phyloP scores from a whole-genome alignment of 2,329 filamentous ascomycete genomes.

The Salinomyces thailandicus region DNA sequence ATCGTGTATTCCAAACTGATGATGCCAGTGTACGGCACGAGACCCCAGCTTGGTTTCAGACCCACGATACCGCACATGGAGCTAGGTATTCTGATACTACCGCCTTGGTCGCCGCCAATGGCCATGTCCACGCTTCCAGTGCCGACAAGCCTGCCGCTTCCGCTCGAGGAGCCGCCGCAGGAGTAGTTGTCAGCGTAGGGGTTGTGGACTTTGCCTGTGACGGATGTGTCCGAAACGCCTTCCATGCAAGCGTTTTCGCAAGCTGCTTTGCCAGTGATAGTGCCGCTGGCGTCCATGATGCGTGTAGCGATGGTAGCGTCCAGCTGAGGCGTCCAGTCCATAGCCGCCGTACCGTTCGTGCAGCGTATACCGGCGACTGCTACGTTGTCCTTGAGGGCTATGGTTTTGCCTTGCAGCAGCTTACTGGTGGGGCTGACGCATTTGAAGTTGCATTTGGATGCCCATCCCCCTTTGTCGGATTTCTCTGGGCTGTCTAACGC shows the following conservation, averaged over 20 bases:
- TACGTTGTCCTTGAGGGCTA: slow-evolving; percentile 41
- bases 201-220: slow-evolving; percentile 29
- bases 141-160: slow-evolving; percentile 34
- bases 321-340: slow-evolving; percentile 26
- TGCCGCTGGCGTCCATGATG: slow-evolving; percentile 34
- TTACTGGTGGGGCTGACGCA: slow-evolving; percentile 5
- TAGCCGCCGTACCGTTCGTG: slow-evolving; percentile 33
- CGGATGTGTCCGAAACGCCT: slow-evolving; percentile 10
- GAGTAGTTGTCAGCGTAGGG: slow-evolving; percentile 37
- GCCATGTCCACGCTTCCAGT: slow-evolving; percentile 28
- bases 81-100: slow-evolving; percentile 29
- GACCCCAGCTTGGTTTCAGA: slow-evolving; percentile 39
- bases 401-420: slow-evolving; percentile 13
- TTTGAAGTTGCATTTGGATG: slow-evolving; percentile 9
- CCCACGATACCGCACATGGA: slow-evolving; percentile 28
- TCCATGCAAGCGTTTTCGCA: slow-evolving; percentile 34
- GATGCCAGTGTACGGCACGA: slow-evolving; percentile 43
- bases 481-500: slow-evolving; percentile 4
- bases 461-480: slow-evolving; percentile 15
- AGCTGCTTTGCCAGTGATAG: slow-evolving; percentile 35
- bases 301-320: slow-evolving; percentile 39
- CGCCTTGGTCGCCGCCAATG: slow-evolving; percentile 31
- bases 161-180: slow-evolving; percentile 37
- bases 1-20: slow-evolving; percentile 31
- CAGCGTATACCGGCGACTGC: slow-evolving; percentile 35